Base-by-base conservation (phyloP, 1,139 yeast genomes). In the Sugiyamaella paludigena region DNA sequence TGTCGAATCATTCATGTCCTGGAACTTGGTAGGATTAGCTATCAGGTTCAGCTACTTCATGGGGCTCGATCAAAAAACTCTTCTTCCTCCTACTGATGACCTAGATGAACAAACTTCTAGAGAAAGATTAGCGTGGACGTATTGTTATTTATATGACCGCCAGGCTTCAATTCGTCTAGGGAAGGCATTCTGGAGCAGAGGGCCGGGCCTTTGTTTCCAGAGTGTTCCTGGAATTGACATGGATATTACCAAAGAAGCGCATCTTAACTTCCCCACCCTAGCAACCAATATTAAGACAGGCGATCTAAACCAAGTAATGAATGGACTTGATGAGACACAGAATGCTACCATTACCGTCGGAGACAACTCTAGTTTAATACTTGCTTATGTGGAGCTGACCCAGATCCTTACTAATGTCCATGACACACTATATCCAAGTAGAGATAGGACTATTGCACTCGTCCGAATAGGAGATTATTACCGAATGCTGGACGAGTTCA, bases 1-100 rank as follows among this genome's bases (percentile, higher is more conserved):
- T 19, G 32, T 37, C 26, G 60, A 57, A 38, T 58, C 48, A 33
- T 54, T 62, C 9, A 41, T 61, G 37, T 52, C 57, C 26, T 61
- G 65, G 65, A 60, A 57, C 35, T 43, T 51, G 12, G 58, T 61
- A 15, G 64, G 65, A 11, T 41, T 55, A 27, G 62, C 58, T 5
- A 52, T 61, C 30, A 44, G 61, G 11, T 45, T 52, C 13, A 43
- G 58, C 19, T 58, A 58, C 42, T 53, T 49, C 13, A 47, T 58
- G 27, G 61, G 61, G 8, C 42, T 58, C 7, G 61, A 58, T 42
- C 61, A 58, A 40, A 58, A 58, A 47, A 58, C 61, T 4, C 48
- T 58, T 11, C 32, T 58, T 31, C 31, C 47, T 8, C 48, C 54
- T 9, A 40, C 43, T 19, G 58, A 58, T 26, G 43, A 34, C 12